phyloP scores from a whole-genome alignment of 148 eudicot species.

The Vaccinium corymbosum region DNA sequence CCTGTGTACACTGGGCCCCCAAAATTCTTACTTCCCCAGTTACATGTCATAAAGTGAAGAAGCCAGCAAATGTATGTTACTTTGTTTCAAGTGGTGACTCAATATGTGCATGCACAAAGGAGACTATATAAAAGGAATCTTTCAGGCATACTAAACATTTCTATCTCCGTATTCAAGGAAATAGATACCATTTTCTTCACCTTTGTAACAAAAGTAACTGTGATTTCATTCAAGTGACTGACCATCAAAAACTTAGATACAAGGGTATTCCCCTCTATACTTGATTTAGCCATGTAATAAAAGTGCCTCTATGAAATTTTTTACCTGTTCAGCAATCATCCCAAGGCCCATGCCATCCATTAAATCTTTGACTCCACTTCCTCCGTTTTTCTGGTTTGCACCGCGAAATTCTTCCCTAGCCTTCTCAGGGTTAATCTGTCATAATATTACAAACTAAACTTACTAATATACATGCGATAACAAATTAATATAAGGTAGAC shows the following conservation, averaged over 20 bases:
- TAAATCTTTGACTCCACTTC: conserved; percentile 81
- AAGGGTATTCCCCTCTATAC: background rate
- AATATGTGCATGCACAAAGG: background rate
- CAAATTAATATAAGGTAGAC: background rate
- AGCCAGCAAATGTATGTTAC: background rate
- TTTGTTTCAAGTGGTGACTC: background rate
- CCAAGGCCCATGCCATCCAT: conserved; percentile 99
- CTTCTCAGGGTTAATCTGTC: conserved; percentile 92
- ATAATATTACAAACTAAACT: conserved; percentile 21
- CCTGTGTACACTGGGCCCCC: background rate
- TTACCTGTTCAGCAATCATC: conserved; percentile 82
- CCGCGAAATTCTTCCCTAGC: conserved; percentile 87
- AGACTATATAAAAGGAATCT: background rate
- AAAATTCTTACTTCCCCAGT: background rate
- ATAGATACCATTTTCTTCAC: background rate
- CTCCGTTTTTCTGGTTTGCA: conserved; percentile 60
- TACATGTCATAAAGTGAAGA: background rate
- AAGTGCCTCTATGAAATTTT: conserved; percentile 1
- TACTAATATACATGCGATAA: conserved; percentile 16
- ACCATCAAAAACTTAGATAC: background rate
- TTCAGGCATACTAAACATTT: background rate
- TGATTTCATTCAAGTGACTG: background rate
- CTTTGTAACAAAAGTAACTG: background rate
- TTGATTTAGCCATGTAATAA: background rate
- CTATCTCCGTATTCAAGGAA: background rate